phyloP scores from a whole-genome alignment of 495 filamentous ascomycete genomes.

The Penicillium samsonianum region DNA sequence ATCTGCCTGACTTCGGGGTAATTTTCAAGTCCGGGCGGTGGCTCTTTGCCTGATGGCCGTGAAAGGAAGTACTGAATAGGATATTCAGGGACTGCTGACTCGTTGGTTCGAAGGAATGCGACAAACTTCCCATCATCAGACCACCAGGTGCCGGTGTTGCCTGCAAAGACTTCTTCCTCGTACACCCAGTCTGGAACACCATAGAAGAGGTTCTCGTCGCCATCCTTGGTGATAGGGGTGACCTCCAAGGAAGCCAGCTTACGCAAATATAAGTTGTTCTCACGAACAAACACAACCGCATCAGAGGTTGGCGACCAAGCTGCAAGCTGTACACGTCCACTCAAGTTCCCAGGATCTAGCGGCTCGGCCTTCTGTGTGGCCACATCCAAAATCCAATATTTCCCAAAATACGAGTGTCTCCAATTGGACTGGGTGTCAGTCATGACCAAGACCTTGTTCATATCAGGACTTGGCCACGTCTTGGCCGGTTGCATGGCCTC shows the following conservation, averaged over 20 bases:
- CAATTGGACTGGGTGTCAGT: slow-evolving; percentile 74
- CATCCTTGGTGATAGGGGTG: slow-evolving; percentile 79
- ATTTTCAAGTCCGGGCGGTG: slow-evolving; percentile 72
- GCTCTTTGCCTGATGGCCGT: slow-evolving; percentile 74
- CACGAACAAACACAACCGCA: slow-evolving; percentile 77
- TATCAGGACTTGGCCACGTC: slow-evolving; percentile 76
- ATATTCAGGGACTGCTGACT: slow-evolving; percentile 87
- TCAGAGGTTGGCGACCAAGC: slow-evolving; percentile 88
- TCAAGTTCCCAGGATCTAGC: slow-evolving; percentile 66
- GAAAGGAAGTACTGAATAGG: slow-evolving; percentile 93
- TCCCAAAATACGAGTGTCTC: slow-evolving; percentile 81
- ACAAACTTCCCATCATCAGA: slow-evolving; percentile 82
- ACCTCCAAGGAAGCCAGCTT: slow-evolving; percentile 62
- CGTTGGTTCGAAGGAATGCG: slow-evolving; percentile 90
- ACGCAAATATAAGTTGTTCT: slow-evolving; percentile 87
- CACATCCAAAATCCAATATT: slow-evolving; percentile 95
- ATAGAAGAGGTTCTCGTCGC: slow-evolving; percentile 84
- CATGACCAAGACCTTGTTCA: slow-evolving; percentile 79
- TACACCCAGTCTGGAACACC: slow-evolving; percentile 99
- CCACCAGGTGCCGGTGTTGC: slow-evolving; percentile 91
- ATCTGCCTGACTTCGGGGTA: slow-evolving; percentile 90
- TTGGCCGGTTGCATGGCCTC: slow-evolving; percentile 51
- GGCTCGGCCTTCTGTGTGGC: slow-evolving; percentile 75
- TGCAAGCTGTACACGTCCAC: slow-evolving; percentile 78
- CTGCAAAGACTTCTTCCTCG: slow-evolving; percentile 88